Evolutionary conservation across 1,284 basidiomycete species (phyloP).

Genomic region (Moesziomyces sp.): DNA sequence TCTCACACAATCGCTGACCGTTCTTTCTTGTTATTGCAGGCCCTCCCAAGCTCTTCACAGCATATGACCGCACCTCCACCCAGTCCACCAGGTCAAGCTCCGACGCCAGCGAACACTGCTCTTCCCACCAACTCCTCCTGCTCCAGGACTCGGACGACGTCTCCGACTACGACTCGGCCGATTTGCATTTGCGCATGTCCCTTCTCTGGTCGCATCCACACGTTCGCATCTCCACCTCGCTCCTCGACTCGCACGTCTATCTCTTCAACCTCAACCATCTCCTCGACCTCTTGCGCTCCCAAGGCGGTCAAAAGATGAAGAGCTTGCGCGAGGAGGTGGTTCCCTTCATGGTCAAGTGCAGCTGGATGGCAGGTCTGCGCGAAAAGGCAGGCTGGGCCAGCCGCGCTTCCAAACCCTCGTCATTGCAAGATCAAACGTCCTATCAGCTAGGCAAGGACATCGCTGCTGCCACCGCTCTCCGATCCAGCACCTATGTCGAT

Average conservation of each 20-base stretch:
- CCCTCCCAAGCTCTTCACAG: conserved; percentile 58
- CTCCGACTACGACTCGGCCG: conserved; percentile 52
- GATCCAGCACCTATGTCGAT: conserved; percentile 43
- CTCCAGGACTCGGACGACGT: conserved; percentile 59
- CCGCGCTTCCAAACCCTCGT: conserved; percentile 5
- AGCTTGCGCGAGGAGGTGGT: conserved; percentile 61
- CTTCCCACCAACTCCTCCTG: conserved; percentile 49
- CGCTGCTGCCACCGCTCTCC: conserved; percentile 4
- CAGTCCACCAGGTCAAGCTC: conserved; percentile 29
- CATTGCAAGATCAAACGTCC: conserved; percentile 7
- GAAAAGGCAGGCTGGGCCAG: conserved; percentile 60
- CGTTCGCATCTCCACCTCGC: conserved; percentile 53
- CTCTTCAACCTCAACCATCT: conserved; percentile 55
- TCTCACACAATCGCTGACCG: neutral
- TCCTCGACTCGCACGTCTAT: conserved; percentile 64
- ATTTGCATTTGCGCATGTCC: conserved; percentile 59
- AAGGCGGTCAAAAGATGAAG: conserved; percentile 56
- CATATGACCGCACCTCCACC: conserved; percentile 36
- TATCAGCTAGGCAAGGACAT: conserved; percentile 15
- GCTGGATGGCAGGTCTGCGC: conserved; percentile 59
- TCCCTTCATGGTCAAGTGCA: conserved; percentile 62
- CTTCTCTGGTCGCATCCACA: conserved; percentile 57
- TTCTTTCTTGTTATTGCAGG: conserved; percentile 9
- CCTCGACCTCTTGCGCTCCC: conserved; percentile 47
- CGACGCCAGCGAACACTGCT: conserved; percentile 18